Evolutionary conservation across 2,329 filamentous ascomycete genomes (phyloP).

Genomic region (Aspergillus aculeatus): DNA sequence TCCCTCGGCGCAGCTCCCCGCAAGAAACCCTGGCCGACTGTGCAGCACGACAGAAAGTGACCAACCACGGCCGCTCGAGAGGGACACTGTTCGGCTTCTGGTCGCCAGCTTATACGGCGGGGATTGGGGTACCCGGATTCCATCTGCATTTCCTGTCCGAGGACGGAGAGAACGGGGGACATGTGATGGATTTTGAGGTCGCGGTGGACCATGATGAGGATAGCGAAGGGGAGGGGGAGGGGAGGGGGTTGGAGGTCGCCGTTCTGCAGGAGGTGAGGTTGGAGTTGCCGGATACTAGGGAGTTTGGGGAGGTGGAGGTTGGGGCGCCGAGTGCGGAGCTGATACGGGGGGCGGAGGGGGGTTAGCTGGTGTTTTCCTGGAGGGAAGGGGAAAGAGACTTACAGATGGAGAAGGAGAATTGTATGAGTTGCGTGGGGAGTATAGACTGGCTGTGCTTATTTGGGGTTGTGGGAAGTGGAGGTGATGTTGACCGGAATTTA

Average conservation of each 20-base stretch:
- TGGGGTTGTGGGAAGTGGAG: no score
- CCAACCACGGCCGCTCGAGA: slow-evolving; percentile 34
- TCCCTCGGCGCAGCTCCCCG: slow-evolving; percentile 2
- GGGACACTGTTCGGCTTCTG: slow-evolving; percentile 47
- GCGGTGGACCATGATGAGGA: no score
- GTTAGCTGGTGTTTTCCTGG: no score
- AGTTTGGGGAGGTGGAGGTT: background rate
- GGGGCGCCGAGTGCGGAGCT: background rate
- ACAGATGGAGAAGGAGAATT: no score
- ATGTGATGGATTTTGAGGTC: slow-evolving; percentile 25
- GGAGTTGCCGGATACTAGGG: background rate
- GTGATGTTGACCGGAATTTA: no score
- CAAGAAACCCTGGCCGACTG: slow-evolving; percentile 4
- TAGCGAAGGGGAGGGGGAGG: slow-evolving; percentile 8
- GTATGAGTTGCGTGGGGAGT: no score
- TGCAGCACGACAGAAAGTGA: slow-evolving; percentile 29
- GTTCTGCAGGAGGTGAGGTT: background rate
- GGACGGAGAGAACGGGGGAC: slow-evolving; percentile 39
- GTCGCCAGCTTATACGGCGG: slow-evolving; percentile 41
- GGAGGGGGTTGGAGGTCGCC: slow-evolving; percentile 4
- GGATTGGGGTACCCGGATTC: slow-evolving; percentile 43
- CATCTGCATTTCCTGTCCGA: slow-evolving; percentile 44
- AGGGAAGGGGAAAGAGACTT: no score
- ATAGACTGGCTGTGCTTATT: no score
- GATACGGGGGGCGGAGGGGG: background rate